Evolutionary conservation across 768 basidiomycete genomes (phyloP).

Genomic region (Austroboletus eburneus): DNA sequence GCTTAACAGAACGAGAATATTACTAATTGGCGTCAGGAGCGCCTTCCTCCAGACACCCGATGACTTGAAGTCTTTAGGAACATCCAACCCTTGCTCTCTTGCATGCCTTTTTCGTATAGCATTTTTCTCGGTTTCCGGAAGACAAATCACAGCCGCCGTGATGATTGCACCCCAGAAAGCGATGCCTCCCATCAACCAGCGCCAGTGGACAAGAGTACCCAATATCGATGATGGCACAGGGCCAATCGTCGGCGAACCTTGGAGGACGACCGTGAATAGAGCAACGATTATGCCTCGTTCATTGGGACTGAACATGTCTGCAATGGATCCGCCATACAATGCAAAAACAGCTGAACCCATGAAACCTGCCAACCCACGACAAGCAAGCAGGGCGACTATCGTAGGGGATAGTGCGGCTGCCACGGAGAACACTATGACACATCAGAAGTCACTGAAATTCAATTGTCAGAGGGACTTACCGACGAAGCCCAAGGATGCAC

Average conservation of each 20-base stretch:
- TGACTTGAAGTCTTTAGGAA: background rate
- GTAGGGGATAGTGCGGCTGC: conserved; percentile 17
- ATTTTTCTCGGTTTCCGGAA: conserved; percentile 25
- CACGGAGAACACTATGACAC: conserved; percentile 17
- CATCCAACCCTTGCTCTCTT: conserved; percentile 9
- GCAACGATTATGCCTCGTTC: conserved; percentile 23
- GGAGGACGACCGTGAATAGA: conserved; percentile 22
- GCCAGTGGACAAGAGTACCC: conserved; percentile 19
- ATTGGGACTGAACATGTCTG: conserved; percentile 21
- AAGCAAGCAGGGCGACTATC: conserved; percentile 13
- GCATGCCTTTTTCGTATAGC: conserved; percentile 18
- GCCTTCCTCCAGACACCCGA: conserved; percentile 18
- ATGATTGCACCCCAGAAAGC: conserved; percentile 18
- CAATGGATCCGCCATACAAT: conserved; percentile 23
- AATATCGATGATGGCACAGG: conserved; percentile 25
- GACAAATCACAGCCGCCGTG: conserved; percentile 11
- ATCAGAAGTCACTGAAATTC: background rate
- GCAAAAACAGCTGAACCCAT: conserved; percentile 20
- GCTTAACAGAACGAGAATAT: background rate
- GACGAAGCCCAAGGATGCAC: conserved; percentile 17
- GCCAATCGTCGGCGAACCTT: conserved; percentile 25
- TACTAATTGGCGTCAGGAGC: conserved; percentile 23
- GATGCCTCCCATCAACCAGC: conserved; percentile 20
- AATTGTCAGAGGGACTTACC: conserved; percentile 2
- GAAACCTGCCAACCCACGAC: conserved; percentile 20